Conservation (phyloP, 2,329 filamentous ascomycete species). For the Cryphonectria radicalis region DNA sequence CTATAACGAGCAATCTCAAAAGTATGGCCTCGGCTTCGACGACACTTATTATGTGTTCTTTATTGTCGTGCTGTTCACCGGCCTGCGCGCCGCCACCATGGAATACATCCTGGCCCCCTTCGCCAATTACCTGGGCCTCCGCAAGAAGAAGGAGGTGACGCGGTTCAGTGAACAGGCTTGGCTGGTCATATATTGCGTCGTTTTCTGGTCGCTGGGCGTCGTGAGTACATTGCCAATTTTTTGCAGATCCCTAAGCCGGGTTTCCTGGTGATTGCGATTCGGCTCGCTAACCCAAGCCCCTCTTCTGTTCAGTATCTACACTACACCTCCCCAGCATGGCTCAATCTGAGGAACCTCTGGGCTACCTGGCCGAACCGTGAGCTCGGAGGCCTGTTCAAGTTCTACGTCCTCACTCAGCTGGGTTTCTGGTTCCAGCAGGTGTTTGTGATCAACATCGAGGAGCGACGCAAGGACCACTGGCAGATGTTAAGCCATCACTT, state of each 20-base stretch:
- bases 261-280: neutral
- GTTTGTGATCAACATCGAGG: conserved; percentile 91
- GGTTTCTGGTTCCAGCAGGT: conserved; percentile 95
- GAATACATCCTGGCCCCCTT: conserved; percentile 85
- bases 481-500: conserved; percentile 97
- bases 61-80: conserved; percentile 85
- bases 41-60: conserved; percentile 78
- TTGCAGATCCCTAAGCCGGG: neutral
- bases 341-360: conserved; percentile 81
- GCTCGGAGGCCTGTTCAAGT: conserved; percentile 75
- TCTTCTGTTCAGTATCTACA: conserved; percentile 70
- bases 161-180: conserved; percentile 95
- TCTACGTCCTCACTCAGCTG: conserved; percentile 88
- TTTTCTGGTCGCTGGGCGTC: conserved; percentile 84
- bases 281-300: conserved; percentile 20
- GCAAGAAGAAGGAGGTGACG: conserved; percentile 74
- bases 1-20: conserved; percentile 68
- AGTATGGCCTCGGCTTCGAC: conserved; percentile 78
- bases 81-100: conserved; percentile 80
- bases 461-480: conserved; percentile 89
- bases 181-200: conserved; percentile 80
- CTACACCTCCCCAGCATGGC: conserved; percentile 75
- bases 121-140: conserved; percentile 72
- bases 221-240: conserved; percentile 55
- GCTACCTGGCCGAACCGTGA: conserved; percentile 81